Evolutionary conservation across 2,329 filamentous ascomycete genomes (phyloP), one percentile per base, ranked within the genome.

Genomic region (Zarea fungicola): DNA sequence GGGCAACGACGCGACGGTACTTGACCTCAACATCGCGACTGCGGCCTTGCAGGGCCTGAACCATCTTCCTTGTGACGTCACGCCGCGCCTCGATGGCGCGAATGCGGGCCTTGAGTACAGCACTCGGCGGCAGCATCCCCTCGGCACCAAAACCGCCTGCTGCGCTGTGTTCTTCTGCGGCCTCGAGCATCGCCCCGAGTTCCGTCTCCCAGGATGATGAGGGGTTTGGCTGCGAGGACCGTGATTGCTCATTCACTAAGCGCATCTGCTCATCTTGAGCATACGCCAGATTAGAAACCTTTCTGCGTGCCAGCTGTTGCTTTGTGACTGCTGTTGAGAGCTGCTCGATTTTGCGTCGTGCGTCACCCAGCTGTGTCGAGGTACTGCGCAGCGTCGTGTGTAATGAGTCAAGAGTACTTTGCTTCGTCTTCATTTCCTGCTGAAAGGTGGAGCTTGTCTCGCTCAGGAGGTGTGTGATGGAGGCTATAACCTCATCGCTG

Each of bases 1-100:
- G 72, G 47, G 86, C 83, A 21, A 99, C 89, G 25, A 97, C 88
- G 56, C 85, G 87, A 22, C 90, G 80, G 64, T 96, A 96, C 67
- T 93, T 89, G 56, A 85, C 76, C 61, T 96, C 92, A 4, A 95
- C 76, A 47, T 96, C 90, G 5, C 83, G 84, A 58, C 89, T 92
- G 52, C 87, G 83, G 25, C 85, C 84, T 63, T 89, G 85, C 8
- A 99, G 76, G 6, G 78, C 78, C 16, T 79, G 77, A 2, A 89
- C 84, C 57, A 85, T 81, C 43, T 81, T 79, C 46, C 80, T 73
- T 11, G 93, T 81, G 16, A 77, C 73, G 35, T 78, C 74, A 37
- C 89, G 89, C 40, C 89, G 83, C 11, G 73, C 71, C 49, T 80
- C 76, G 52, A 96, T 85, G 3, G 87, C 87, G 34, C 80, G 77